Percentiles rank a stretch among this genome's conserved stretches.
These are phyloP conservation scores for Toxoplasma gondii DNA, from an alignment of 169 alveolate species.

Conservation along the genomic window DNA sequence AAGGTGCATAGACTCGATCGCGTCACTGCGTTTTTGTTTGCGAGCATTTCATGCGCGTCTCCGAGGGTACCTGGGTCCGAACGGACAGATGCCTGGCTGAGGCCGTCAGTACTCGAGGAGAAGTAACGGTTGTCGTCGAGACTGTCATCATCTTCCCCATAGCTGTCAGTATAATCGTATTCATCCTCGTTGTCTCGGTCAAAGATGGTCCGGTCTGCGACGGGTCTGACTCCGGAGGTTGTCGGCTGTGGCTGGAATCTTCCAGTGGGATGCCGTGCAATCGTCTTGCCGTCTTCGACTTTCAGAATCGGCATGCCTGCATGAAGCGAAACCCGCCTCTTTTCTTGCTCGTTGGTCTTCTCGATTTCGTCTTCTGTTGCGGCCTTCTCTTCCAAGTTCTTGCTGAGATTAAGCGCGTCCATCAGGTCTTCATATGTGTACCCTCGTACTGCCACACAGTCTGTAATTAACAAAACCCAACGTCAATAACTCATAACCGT, in stretches of 20 bases:
- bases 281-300: background rate
- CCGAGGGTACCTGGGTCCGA: too few species aligned
- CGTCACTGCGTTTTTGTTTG: too few species aligned
- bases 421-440: constrained; percentile 1
- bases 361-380: background rate
- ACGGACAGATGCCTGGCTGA: too few species aligned
- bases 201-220: background rate
- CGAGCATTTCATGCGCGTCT: too few species aligned
- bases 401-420: constrained; percentile 13
- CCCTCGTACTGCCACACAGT: background rate
- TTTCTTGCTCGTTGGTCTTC: background rate
- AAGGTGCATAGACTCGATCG: too few species aligned
- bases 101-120: background rate
- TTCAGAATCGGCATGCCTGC: constrained; percentile 32
- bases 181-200: background rate
- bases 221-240: background rate
- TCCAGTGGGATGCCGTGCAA: background rate
- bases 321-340: background rate
- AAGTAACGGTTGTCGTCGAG: background rate
- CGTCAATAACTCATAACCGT: too few species aligned
- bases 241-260: background rate
- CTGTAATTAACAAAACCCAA: background rate
- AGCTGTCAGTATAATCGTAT: background rate
- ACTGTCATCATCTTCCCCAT: background rate
- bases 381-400: background rate